Conservation (phyloP, 2,329 filamentous ascomycete genomes). For the Leptographium procerum region DNA sequence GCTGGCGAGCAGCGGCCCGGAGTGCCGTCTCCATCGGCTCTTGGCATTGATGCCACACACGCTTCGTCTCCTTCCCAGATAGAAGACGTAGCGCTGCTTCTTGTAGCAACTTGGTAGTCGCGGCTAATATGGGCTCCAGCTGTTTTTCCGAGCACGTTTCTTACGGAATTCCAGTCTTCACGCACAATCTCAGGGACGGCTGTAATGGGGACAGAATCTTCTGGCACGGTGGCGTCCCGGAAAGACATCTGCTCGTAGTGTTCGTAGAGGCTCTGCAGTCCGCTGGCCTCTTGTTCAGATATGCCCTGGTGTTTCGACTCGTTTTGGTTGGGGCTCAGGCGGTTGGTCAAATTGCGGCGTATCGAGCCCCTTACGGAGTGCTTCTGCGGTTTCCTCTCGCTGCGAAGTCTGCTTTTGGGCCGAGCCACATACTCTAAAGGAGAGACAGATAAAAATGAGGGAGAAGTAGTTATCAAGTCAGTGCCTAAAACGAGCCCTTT, state of each 20-base stretch:
- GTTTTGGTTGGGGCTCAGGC: background rate
- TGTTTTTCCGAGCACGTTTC: background rate
- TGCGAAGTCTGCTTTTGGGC: slow-evolving; percentile 14
- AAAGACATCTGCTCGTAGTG: slow-evolving; percentile 48
- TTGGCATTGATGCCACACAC: background rate
- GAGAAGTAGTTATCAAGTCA: slow-evolving; percentile 28
- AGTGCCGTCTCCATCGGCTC: background rate
- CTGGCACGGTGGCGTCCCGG: slow-evolving; percentile 25
- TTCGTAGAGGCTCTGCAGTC: slow-evolving; percentile 40
- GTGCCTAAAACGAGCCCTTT: slow-evolving; percentile 22
- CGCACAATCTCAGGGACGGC: background rate
- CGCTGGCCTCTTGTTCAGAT: slow-evolving; percentile 8
- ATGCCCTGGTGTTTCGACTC: background rate
- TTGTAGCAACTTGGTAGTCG: background rate
- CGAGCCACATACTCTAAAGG: slow-evolving; percentile 16
- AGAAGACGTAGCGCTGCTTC: too few species aligned
- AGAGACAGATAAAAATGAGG: slow-evolving; percentile 29
- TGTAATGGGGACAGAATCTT: background rate
- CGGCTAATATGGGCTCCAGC: background rate
- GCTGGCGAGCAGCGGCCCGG: background rate
- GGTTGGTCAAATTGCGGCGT: slow-evolving; percentile 6
- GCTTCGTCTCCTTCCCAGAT: background rate
- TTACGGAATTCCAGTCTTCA: background rate
- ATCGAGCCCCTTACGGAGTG: slow-evolving; percentile 24
- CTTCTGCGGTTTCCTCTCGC: slow-evolving; percentile 21